phyloP scores from a whole-genome alignment of 2,329 filamentous ascomycete species.

The Ascosphaera acerosa region DNA sequence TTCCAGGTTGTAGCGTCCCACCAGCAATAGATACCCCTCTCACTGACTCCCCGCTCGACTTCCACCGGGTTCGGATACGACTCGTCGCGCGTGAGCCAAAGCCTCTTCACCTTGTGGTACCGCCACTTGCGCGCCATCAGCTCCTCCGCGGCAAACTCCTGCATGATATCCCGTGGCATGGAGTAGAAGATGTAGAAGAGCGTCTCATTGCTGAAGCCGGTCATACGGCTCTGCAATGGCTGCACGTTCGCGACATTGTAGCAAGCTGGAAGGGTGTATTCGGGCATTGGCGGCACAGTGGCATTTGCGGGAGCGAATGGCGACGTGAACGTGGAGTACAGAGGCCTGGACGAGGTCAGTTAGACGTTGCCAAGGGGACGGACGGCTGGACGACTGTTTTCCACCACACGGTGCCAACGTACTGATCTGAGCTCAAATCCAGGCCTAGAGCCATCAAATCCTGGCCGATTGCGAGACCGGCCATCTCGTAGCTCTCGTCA shows the following conservation, averaged over 20 bases:
- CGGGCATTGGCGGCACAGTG: constrained; percentile 33
- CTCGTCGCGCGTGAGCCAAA: constrained; percentile 26
- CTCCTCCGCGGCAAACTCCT: constrained; percentile 39
- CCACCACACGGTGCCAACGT: constrained; percentile 15
- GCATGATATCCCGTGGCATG: constrained; percentile 37
- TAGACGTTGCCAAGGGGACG: too few species aligned
- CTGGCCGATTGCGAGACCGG: constrained; percentile 33
- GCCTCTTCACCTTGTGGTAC: constrained; percentile 26
- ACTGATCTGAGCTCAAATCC: constrained; percentile 37
- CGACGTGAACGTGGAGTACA: constrained; percentile 37
- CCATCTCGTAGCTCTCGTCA: constrained; percentile 26
- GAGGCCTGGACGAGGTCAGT: constrained; percentile 21
- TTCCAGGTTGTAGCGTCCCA: constrained; percentile 26
- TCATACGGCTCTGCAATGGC: constrained; percentile 30
- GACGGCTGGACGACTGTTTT: too few species aligned
- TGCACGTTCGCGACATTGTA: constrained; percentile 43
- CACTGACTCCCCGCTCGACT: constrained; percentile 22
- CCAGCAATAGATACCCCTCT: constrained; percentile 26
- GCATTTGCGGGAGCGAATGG: constrained; percentile 33
- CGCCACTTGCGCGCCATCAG: constrained; percentile 29
- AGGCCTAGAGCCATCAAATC: constrained; percentile 38
- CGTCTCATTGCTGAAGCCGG: constrained; percentile 36
- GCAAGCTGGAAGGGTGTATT: constrained; percentile 35
- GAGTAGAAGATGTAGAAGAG: constrained; percentile 47
- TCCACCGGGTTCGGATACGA: constrained; percentile 23